Evolutionary conservation across 768 basidiomycete genomes (phyloP).

Genomic region (Xerocomus potaroensis): DNA sequence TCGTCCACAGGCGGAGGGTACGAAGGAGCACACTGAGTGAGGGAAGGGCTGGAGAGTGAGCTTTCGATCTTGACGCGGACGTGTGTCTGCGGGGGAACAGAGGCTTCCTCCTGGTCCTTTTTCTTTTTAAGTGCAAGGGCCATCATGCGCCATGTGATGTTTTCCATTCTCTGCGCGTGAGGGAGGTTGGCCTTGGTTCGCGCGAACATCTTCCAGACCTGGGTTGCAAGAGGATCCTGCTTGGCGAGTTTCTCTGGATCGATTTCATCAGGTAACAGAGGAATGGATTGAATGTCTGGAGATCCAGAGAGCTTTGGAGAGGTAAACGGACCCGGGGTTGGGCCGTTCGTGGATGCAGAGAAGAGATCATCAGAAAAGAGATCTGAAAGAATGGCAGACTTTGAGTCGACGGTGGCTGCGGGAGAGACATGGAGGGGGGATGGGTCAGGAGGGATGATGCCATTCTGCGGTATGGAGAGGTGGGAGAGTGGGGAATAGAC

Average conservation of each 20-base stretch:
- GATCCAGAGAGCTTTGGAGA: constrained; percentile 67
- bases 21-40: constrained; percentile 1
- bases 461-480: constrained; percentile 33
- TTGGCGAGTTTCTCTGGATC: constrained; percentile 67
- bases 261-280: constrained; percentile 38
- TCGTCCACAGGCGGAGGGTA: constrained; percentile 26
- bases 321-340: constrained; percentile 50
- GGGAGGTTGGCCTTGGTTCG: constrained; percentile 86
- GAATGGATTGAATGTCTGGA: constrained; percentile 53
- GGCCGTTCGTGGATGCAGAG: constrained; percentile 22
- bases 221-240: constrained; percentile 89
- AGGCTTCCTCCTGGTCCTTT: constrained; percentile 60
- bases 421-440: constrained; percentile 38
- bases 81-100: neutral
- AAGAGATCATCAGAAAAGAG: constrained; percentile 72
- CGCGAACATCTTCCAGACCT: constrained; percentile 97
- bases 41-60: constrained; percentile 1
- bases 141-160: constrained; percentile 99
- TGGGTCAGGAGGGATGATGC: constrained; percentile 28
- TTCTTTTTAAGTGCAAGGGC: constrained; percentile 89
- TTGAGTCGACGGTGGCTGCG: constrained; percentile 46
- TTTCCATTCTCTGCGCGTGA: constrained; percentile 95
- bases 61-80: constrained; percentile 24
- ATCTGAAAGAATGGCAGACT: constrained; percentile 62
- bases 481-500: constrained; percentile 37